Evolutionary conservation across 371 early-diverging fungal species (phyloP).

Genomic region (Rhizomucor pusillus): DNA sequence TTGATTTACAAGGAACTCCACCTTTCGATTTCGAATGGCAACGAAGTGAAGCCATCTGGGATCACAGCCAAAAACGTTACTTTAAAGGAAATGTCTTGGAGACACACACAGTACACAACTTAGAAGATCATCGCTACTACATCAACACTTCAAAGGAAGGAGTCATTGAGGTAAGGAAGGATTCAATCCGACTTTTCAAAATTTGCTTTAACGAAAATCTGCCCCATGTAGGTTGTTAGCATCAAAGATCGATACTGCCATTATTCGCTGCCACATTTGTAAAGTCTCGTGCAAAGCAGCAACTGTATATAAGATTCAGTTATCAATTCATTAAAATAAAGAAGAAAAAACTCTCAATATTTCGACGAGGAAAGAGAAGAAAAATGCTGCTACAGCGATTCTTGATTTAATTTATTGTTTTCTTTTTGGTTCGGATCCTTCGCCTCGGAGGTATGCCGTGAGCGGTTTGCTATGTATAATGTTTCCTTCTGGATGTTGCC

Average conservation of each 20-base stretch:
- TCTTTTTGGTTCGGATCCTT: too few species aligned
- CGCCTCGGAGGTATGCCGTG: conserved; percentile 5
- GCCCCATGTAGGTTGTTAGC: conserved; percentile 27
- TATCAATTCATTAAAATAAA: background rate
- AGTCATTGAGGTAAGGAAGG: conserved; percentile 39
- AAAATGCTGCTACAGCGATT: too few species aligned
- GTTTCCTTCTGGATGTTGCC: background rate
- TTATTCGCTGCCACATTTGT: conserved; percentile 28
- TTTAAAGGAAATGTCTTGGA: conserved; percentile 46
- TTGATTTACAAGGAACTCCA: conserved; percentile 49
- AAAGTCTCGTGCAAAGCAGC: background rate
- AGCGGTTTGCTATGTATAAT: conserved; percentile 14
- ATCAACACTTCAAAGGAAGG: conserved; percentile 51
- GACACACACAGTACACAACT: conserved; percentile 40
- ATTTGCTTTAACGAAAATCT: background rate
- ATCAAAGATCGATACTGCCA: conserved; percentile 46
- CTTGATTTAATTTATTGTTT: too few species aligned
- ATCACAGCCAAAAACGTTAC: conserved; percentile 31
- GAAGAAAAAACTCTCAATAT: too few species aligned
- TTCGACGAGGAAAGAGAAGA: too few species aligned
- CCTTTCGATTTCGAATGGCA: conserved; percentile 58
- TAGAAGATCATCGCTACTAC: conserved; percentile 34
- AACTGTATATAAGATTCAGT: background rate
- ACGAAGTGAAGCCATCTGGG: conserved; percentile 44
- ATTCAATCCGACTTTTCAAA: background rate